A percentile compares a stretch with the other conserved stretches of the same genome.
Evolutionary conservation across 768 basidiomycete genomes (phyloP).

Genomic region (Boletus reticulatus): DNA sequence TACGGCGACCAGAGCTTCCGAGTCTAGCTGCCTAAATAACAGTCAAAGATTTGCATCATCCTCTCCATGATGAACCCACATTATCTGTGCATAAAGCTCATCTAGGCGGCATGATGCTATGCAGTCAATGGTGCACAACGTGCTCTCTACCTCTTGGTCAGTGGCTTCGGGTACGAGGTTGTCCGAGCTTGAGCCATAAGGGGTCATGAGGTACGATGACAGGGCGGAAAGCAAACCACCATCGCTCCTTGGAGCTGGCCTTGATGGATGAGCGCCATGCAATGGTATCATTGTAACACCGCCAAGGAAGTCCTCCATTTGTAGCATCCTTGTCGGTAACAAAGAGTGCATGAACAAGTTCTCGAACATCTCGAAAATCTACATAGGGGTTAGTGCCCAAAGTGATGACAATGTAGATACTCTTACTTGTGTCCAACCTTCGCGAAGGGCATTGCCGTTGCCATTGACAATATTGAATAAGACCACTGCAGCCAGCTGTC

Average conservation of each 20-base stretch:
- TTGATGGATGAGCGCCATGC: constrained; percentile 66
- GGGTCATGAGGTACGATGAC: constrained; percentile 95
- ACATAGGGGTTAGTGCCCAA: constrained; percentile 1
- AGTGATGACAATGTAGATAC: neutral
- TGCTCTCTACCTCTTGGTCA: constrained; percentile 89
- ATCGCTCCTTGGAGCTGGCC: constrained; percentile 64
- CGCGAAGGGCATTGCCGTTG: constrained; percentile 88
- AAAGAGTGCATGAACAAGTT: constrained; percentile 94
- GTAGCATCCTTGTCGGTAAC: constrained; percentile 84
- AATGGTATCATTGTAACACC: constrained; percentile 91
- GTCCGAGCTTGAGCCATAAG: constrained; percentile 78
- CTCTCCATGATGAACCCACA: constrained; percentile 50
- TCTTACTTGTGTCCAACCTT: constrained; percentile 89
- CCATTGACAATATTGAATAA: constrained; percentile 97
- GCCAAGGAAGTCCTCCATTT: constrained; percentile 99
- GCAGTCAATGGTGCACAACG: constrained; percentile 93
- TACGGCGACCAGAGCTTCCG: constrained; percentile 79
- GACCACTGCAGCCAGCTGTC: constrained; percentile 94
- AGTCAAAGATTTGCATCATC: constrained; percentile 6
- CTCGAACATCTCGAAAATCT: constrained; percentile 99
- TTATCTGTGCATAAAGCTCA: constrained; percentile 90
- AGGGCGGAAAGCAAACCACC: constrained; percentile 92
- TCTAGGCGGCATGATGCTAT: constrained; percentile 91
- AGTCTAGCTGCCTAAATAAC: constrained; percentile 64
- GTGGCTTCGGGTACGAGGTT: constrained; percentile 82